Evolutionary conservation across 441 rosid genomes (phyloP), one percentile per base, ranked within the genome.

Genomic region (Breynia disticha): DNA sequence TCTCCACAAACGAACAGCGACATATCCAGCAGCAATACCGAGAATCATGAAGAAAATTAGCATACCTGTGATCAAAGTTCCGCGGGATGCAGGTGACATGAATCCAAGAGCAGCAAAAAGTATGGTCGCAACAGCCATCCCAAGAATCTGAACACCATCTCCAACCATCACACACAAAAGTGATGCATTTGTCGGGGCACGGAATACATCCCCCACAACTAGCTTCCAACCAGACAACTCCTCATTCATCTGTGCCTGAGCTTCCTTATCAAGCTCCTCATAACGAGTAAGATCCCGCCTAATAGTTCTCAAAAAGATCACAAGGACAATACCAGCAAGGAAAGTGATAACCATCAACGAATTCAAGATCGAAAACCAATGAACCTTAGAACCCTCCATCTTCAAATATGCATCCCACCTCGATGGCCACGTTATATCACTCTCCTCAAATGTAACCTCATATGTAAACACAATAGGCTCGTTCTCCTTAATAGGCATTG

Each of bases 341-440:
- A 86, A 81, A 64, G 84, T 75, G 62, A 86, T 81, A 7, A 81
- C 90, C 80, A 86, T 80, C 21, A 86, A 69, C 49, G 90, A 83
- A 60, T 79, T 86, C 65, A 83, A 68, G 58, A 86, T 75, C 0
- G 90, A 86, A 65, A 86, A 75, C 95, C 95, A 83, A 61, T 78
- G 90, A 55, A 83, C 90, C 76, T 80, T 82, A 0, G 95, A 77
- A 19, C 95, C 95, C 60, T 81, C 95, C 95, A 83, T 86, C 76
- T 86, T 86, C 72, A 86, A 60, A 66, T 86, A 86, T 6, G 95
- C 89, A 72, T 87, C 95, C 91, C 95, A 87, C 35, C 95, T 76
- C 3, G 89, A 87, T 8, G 91, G 91, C 95, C 91, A 83, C 68
- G 78, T 83, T 66, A 79, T 81, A 53, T 83, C 83, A 54, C 86